Evolutionary conservation across 1,284 basidiomycete species (phyloP).

Genomic region (Ceratobasidium sp.): DNA sequence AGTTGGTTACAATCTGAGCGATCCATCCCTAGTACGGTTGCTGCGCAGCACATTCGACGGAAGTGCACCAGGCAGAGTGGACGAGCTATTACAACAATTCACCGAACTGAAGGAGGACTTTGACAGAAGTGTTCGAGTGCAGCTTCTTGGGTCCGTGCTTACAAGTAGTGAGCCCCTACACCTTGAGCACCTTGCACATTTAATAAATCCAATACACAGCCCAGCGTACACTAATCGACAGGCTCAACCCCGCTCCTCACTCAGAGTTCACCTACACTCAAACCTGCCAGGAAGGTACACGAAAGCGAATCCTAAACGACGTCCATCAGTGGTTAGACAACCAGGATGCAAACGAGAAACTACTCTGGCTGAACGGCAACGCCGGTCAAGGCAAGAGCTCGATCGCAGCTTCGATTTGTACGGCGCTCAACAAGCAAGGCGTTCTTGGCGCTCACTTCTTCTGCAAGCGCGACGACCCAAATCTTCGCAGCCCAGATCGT

Average conservation of each 20-base stretch:
- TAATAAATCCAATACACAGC: not conserved
- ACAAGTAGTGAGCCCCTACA: not conserved
- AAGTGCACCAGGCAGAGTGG: not conserved
- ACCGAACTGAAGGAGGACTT: constrained; percentile 11
- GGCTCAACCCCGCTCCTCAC: not conserved
- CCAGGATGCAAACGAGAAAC: not conserved
- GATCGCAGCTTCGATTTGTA: constrained; percentile 13
- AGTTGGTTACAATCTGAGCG: not conserved
- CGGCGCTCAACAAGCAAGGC: not conserved
- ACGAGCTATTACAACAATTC: not conserved
- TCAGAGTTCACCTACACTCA: not conserved
- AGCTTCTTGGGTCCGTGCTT: not conserved
- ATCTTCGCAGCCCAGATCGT: not conserved
- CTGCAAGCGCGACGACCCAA: constrained; percentile 27
- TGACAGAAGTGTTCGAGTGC: constrained; percentile 9
- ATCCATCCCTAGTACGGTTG: not conserved
- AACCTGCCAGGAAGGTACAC: not conserved
- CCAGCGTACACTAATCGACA: constrained; percentile 7
- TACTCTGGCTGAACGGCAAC: constrained; percentile 13
- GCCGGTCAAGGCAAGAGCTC: constrained; percentile 24
- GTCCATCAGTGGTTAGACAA: constrained; percentile 1
- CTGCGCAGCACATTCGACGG: not conserved
- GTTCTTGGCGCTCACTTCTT: constrained; percentile 16
- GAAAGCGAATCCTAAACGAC: not conserved
- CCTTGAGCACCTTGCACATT: too few relatives aligned